Base-by-base conservation (phyloP, 2,329 filamentous ascomycete genomes). In the Penicillium expansum region DNA sequence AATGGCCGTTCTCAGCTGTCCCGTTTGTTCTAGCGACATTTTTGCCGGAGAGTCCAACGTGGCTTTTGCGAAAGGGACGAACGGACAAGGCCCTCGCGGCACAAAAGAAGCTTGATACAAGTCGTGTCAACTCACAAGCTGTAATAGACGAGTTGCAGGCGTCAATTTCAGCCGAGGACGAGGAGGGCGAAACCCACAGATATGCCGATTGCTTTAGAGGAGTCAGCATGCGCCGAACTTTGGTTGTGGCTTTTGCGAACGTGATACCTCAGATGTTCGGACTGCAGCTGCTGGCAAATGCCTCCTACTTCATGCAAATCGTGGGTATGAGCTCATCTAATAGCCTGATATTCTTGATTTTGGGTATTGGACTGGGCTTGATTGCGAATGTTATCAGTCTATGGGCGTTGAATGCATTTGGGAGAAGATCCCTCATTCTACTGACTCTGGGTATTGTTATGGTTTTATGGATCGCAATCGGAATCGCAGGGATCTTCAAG, bases 11-110 rank as follows among this genome's bases (percentile, higher is more conserved):
- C 55, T 76, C 76, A 0, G 71, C 72, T 16, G 61, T 79, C 1
- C 76, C 79, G 0, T 66, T 81, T 14, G 11, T 77, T 14, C 64
- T 79, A 13, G 72, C 78, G 0, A 65, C 76, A n/a, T 48, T 79
- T 39, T 72, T 82, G 33, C 80, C 80, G 0, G 80, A 83, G 57
- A 79, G 74, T 10, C 81, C 81, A 0, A 72, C 77, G 0, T 82
- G 76, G 61, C 64, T 82, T 0, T 66, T 83, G 1, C 74, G 79
- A 16, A 76, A 74, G 51, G 70, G 69, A 2, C 67, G 63, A 14
- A 67, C 73, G 13, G 73, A 78, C 58, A 70, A 53, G 2, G 63
- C 62, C 5, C 22, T 65, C 18, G 58, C 55, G 18, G 58, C 55
- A 11, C 63, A 65, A 13, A 43, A 30, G n/a, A 57, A 38, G 22